Evolutionary conservation across 495 filamentous ascomycete species (phyloP).

Genomic region (Podospora pseudopauciseta): DNA sequence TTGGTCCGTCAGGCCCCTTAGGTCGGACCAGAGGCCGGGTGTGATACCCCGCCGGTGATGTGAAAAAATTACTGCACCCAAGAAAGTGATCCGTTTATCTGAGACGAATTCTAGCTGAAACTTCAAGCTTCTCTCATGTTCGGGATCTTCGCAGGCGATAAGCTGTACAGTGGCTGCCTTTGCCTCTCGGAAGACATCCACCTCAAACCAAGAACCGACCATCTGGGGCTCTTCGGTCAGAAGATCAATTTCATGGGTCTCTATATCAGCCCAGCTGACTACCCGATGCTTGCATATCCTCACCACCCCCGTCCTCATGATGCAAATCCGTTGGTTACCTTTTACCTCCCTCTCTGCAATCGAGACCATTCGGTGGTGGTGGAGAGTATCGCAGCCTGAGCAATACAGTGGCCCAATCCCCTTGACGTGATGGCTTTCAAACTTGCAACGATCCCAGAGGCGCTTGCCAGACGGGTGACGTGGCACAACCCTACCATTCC

Average conservation of each 20-base stretch:
- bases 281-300: background rate
- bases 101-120: no score
- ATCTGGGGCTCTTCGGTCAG: no score
- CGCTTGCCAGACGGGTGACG: background rate
- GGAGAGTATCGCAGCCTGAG: background rate
- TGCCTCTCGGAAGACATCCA: no score
- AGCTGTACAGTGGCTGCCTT: no score
- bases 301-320: background rate
- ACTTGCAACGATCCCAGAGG: background rate
- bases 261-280: background rate
- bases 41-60: no score
- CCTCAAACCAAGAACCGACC: no score
- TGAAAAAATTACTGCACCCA: no score
- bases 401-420: background rate
- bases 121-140: no score
- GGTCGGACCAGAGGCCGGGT: no score
- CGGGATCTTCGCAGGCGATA: no score
- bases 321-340: background rate
- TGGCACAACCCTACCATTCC: background rate
- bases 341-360: background rate
- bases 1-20: no score
- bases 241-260: background rate
- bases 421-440: background rate
- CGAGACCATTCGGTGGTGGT: background rate
- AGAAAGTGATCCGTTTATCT: no score